Evolutionary conservation across 495 filamentous ascomycete species (phyloP).

Genomic region (Aspergillus coremiiformis): DNA sequence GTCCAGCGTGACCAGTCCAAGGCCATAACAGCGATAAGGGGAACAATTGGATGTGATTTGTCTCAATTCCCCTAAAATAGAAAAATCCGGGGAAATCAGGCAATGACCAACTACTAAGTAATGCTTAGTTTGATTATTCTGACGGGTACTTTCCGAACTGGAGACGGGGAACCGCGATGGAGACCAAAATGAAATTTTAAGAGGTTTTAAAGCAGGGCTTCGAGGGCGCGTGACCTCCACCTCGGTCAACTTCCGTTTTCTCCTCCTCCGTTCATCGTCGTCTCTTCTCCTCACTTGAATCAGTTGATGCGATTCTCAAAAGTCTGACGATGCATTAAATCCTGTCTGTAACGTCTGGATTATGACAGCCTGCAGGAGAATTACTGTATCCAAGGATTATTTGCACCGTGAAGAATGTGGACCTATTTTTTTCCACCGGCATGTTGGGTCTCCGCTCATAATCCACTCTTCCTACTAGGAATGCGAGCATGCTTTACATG

Average conservation of each 20-base stretch:
- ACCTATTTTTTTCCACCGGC: too few relatives aligned
- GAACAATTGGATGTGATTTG: background rate
- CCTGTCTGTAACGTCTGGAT: too few relatives aligned
- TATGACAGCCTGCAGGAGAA: background rate
- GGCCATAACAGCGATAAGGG: slow-evolving; percentile 19
- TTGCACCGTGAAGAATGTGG: too few relatives aligned
- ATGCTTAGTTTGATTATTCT: background rate
- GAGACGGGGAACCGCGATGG: background rate
- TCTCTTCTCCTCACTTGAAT: background rate
- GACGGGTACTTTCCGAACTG: background rate
- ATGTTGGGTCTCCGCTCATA: background rate
- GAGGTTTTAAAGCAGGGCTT: background rate
- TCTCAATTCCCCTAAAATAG: background rate
- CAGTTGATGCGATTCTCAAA: too few relatives aligned
- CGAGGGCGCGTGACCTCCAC: slow-evolving; percentile 6
- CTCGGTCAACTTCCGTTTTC: slow-evolving; percentile 24
- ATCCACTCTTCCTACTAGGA: background rate
- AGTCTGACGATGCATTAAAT: too few relatives aligned
- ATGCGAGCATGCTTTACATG: background rate
- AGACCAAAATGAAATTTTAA: background rate
- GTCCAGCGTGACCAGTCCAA: slow-evolving; percentile 32
- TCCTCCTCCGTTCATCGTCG: background rate
- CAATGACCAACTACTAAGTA: background rate
- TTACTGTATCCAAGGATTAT: background rate
- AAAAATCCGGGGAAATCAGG: slow-evolving; percentile 15